Evolutionary conservation across 2,329 filamentous ascomycete species (phyloP).

Genomic region (Sporothrix schenckii): DNA sequence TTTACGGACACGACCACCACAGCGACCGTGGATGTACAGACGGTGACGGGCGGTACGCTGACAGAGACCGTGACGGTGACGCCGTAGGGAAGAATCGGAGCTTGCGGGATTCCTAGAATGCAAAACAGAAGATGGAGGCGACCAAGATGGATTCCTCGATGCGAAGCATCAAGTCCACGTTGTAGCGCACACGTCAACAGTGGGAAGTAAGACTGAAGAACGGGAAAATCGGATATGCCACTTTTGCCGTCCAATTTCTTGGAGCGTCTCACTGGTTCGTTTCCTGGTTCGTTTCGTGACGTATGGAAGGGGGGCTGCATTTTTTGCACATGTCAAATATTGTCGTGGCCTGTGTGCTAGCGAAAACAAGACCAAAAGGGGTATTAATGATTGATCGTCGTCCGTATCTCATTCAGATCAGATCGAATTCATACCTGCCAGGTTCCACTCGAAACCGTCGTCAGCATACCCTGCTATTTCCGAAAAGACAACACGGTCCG

Average conservation of each 20-base stretch:
- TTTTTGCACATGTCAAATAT: too few relatives aligned
- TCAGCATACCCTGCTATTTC: conserved; percentile 4
- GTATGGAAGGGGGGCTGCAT: too few relatives aligned
- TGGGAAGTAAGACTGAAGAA: not conserved
- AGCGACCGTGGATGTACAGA: not conserved
- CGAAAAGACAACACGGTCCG: conserved; percentile 4
- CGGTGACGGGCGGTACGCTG: conserved; percentile 17
- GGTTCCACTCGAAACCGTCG: conserved; percentile 20
- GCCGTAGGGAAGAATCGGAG: not conserved
- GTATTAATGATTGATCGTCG: too few relatives aligned
- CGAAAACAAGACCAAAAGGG: too few relatives aligned
- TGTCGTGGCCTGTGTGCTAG: too few relatives aligned
- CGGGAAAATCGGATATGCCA: not conserved
- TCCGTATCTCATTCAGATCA: not conserved
- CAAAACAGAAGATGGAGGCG: not conserved
- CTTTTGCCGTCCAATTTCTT: not conserved
- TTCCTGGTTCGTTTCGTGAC: too few relatives aligned
- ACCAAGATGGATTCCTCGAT: too few relatives aligned
- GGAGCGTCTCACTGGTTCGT: too few relatives aligned
- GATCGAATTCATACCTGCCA: conserved; percentile 15
- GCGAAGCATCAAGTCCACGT: too few relatives aligned
- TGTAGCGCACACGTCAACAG: not conserved
- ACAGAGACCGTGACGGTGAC: conserved; percentile 17
- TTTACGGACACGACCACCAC: not conserved
- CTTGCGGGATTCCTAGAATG: not conserved